Evolutionary conservation across 805 yeast genomes (phyloP), one percentile per base, ranked within the genome.

Genomic region (Blastobotrys americana): DNA sequence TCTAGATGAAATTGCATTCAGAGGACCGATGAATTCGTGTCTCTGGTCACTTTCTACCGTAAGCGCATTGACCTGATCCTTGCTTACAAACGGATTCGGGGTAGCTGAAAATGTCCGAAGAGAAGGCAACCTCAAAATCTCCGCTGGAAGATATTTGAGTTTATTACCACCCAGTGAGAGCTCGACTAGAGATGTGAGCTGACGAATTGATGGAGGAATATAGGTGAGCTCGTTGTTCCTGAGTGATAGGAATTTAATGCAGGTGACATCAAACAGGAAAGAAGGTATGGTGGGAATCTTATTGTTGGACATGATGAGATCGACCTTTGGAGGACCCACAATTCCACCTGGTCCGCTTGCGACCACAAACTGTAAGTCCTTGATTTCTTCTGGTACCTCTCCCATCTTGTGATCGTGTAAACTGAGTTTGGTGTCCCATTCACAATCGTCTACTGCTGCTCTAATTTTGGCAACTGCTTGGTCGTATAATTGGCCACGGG

Each of bases 131-230:
- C 38, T 46, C 17, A 60, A 54, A 8, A 68, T 46, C 47, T 68
- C 71, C 5, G 56, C 45, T 3, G 72, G 72, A 34, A 68, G 49
- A 20, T 47, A 60, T 35, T 46, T 22, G 21, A 68, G 52, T 17
- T 48, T 41, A 49, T 68, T 68, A 22, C 61, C 61, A 18, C 65
- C 63, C 15, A 69, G 43, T 2, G 65, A 58, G 17, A 68, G 56
- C 31, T 67, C 66, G 22, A 33, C 44, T n/a, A 69, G 56, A 15
- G 56, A 49, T 17, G 15, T 25, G 33, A 69, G 54, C 16, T 56
- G 41, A 34, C 55, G 49, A 16, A 68, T 60, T 2, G 63, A 51
- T 3, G 66, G 58, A 2, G 71, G 67, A 6, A 69, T 39, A 27
- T 47, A 41, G 4, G 23, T 36, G 19, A 68, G 49, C n/a, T 50